Conservation (phyloP, 768 basidiomycete genomes). For the Mycena rebaudengoi region DNA sequence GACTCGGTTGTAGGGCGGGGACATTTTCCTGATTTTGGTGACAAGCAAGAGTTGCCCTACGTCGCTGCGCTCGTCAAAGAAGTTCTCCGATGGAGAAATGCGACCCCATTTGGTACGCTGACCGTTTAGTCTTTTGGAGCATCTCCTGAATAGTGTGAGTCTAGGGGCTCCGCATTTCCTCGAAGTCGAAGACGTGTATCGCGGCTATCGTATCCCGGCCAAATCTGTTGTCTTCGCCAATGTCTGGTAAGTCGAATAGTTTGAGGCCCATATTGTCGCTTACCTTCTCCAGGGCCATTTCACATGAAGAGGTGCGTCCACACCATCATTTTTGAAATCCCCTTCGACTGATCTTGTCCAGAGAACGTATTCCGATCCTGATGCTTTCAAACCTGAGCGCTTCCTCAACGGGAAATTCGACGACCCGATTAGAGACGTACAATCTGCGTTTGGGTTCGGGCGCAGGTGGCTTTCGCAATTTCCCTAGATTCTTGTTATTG, state of each 20-base stretch:
- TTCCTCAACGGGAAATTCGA: too few species aligned
- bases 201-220: constrained; percentile 39
- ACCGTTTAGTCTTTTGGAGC: background rate
- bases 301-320: background rate
- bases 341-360: too few species aligned
- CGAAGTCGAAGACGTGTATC: constrained; percentile 32
- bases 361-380: too few species aligned
- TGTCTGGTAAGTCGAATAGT: constrained; percentile 29
- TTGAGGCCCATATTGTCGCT: background rate
- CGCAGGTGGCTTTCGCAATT: too few species aligned
- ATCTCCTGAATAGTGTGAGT: background rate
- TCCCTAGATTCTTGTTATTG: too few species aligned
- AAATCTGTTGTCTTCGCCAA: constrained; percentile 38
- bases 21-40: constrained; percentile 44
- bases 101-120: constrained; percentile 42
- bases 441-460: too few species aligned
- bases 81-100: constrained; percentile 43
- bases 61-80: constrained; percentile 47
- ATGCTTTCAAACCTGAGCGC: too few species aligned
- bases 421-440: too few species aligned
- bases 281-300: background rate
- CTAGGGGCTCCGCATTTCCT: constrained; percentile 1
- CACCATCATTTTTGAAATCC: too few species aligned
- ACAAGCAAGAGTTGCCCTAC: constrained; percentile 41
- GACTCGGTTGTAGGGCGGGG: constrained; percentile 42